Conservation (phyloP, 306 rosid species). For the Glycine soja region DNA sequence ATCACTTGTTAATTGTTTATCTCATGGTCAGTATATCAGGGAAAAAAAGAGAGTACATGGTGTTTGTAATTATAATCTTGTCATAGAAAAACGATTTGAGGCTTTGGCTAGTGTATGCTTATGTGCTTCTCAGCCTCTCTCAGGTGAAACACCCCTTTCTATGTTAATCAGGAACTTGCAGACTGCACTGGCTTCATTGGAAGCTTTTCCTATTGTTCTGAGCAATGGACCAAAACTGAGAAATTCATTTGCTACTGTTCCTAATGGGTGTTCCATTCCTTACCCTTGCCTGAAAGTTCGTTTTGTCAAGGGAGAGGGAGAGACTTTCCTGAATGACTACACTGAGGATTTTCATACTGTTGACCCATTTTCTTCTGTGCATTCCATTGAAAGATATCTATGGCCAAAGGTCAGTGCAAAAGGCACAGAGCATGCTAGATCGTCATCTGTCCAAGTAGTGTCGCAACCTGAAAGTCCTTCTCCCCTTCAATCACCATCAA, state of each 20-base stretch:
- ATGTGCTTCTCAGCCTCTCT: conserved; percentile 56
- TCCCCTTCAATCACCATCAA: conserved; percentile 56
- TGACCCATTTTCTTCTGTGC: conserved; percentile 84
- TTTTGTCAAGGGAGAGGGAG: conserved; percentile 79
- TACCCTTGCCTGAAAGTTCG: conserved; percentile 79
- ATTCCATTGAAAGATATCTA: conserved; percentile 73
- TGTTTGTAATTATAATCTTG: conserved; percentile 48
- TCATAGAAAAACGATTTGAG: conserved; percentile 82
- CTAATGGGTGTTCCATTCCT: conserved; percentile 63
- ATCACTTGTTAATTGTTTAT: conserved; percentile 75
- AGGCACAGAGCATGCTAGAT: conserved; percentile 39
- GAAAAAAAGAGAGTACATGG: conserved; percentile 51
- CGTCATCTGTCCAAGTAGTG: conserved; percentile 52
- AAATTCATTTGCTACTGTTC: conserved; percentile 73
- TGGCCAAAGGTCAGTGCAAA: conserved; percentile 73
- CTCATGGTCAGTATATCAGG: conserved; percentile 64
- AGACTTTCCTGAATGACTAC: conserved; percentile 66
- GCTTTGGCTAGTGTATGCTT: conserved; percentile 70
- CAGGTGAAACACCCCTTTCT: conserved; percentile 61
- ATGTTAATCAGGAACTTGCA: conserved; percentile 73
- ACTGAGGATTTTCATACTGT: conserved; percentile 67
- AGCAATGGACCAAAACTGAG: conserved; percentile 65
- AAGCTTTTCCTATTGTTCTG: conserved; percentile 81
- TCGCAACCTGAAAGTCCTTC: conserved; percentile 62
- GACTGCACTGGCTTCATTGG: conserved; percentile 81